Evolutionary conservation across 2,329 filamentous ascomycete species (phyloP), one percentile per base, ranked within the genome.

Genomic region (Hysterium pulicare): DNA sequence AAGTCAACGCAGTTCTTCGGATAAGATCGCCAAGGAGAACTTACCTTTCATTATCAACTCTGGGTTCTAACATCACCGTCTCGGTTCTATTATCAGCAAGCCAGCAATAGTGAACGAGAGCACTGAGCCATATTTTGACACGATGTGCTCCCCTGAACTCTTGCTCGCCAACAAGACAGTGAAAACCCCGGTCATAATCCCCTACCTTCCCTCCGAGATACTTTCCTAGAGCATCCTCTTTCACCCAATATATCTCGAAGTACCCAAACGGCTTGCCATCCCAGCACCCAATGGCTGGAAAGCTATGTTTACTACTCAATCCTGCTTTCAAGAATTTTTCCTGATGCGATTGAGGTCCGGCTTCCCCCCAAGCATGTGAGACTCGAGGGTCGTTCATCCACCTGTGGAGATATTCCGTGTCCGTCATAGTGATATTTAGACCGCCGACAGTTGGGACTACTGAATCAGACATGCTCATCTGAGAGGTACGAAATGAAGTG

Each of bases 231-330:
- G 75, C 71, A 59, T 97, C 93, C 62, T 98, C 93, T 59, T 95
- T 95, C 3, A 93, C 89, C 91, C 93, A 98, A 70, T 98, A 98
- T 24, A 98, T 78, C 71, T 98, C 93, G 62, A 98, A 96, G 64
- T 94, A 98, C 0, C 90, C 93, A 69, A 97, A 98, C 0, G 91
- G 91, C 46, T 91, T 85, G 9, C 89, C 90, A 55, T 97, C 89
- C 87, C 91, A 98, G 62, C 90, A 84, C 1, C 87, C 93, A 47
- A 97, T 91, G 0, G 84, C 89, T 0, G 93, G 93, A 66, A 97
- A 95, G 7, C 84, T 89, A 66, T 96, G 86, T 15, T 76, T 75
- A 16, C 77, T 82, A 10, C 75, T 75, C 9, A 97, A 70, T 0
- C 78, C 82, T 2, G 71, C 72, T 16, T 76, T 71, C 3, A 98